Percentiles rank a stretch among this genome's conserved stretches.
Evolutionary conservation across 495 filamentous ascomycete genomes (phyloP).

Genomic region (Neurospora sp.): DNA sequence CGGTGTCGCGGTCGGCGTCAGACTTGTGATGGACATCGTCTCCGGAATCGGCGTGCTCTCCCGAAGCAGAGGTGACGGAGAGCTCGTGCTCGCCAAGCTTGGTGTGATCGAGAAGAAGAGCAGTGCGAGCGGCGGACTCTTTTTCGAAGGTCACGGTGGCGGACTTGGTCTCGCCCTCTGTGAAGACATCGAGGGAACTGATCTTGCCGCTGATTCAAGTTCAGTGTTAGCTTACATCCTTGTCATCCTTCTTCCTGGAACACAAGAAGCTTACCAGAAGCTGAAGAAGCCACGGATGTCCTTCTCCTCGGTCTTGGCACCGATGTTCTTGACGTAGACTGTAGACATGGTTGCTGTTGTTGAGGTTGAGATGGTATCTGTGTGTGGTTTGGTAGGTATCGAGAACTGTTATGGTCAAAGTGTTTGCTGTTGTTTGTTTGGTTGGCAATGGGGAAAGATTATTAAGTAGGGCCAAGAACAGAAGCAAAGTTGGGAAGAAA

Average conservation of each 20-base stretch:
- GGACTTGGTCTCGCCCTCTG: constrained; percentile 55
- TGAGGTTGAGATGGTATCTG: neutral
- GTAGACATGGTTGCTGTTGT: constrained; percentile 17
- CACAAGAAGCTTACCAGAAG: constrained; percentile 64
- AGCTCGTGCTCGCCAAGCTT: constrained; percentile 76
- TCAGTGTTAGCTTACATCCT: neutral
- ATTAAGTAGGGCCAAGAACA: neutral
- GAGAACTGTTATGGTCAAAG: neutral
- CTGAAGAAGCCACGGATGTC: constrained; percentile 96
- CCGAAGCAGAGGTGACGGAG: constrained; percentile 51
- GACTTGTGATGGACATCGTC: constrained; percentile 47
- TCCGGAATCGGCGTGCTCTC: constrained; percentile 33
- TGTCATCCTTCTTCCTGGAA: neutral
- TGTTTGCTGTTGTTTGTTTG: neutral
- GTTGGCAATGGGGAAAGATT: neutral
- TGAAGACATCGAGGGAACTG: constrained; percentile 63
- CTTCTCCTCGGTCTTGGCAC: constrained; percentile 66
- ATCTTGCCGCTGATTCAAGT: constrained; percentile 69
- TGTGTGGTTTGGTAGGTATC: constrained; percentile 8
- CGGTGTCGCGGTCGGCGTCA: constrained; percentile 51
- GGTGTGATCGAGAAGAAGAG: constrained; percentile 91
- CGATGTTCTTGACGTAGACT: constrained; percentile 69
- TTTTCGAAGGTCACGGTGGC: constrained; percentile 95
- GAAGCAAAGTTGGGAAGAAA: neutral
- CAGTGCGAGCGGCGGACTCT: constrained; percentile 88